phyloP scores from a whole-genome alignment of 1,284 basidiomycete species.

The Microbotryum saponariae region DNA sequence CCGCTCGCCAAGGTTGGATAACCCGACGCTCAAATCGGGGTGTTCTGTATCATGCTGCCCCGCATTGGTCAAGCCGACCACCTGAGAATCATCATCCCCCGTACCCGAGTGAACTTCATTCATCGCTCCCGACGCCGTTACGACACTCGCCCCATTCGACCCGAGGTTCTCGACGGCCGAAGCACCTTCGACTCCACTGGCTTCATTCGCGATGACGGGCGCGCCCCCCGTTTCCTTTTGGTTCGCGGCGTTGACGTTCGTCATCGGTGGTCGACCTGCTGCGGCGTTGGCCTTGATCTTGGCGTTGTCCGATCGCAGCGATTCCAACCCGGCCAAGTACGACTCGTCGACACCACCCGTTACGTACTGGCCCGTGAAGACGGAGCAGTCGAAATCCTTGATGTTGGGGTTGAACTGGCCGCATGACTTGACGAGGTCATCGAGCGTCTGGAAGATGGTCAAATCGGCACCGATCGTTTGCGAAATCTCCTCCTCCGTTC shows the following conservation, averaged over 20 bases:
- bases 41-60: background rate
- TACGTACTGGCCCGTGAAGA: slow-evolving; percentile 94
- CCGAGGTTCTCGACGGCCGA: background rate
- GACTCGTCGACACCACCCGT: slow-evolving; percentile 87
- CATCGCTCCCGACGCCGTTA: slow-evolving; percentile 15
- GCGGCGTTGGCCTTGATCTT: slow-evolving; percentile 45
- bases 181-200: background rate
- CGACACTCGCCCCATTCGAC: slow-evolving; percentile 4
- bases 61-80: slow-evolving; percentile 23
- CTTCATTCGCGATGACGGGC: background rate
- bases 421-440: slow-evolving; percentile 81
- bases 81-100: slow-evolving; percentile 14
- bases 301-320: slow-evolving; percentile 72
- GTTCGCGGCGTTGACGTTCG: slow-evolving; percentile 9
- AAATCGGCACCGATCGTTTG: slow-evolving; percentile 86
- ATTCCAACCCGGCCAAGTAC: slow-evolving; percentile 73
- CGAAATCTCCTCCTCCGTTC: slow-evolving; percentile 69
- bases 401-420: slow-evolving; percentile 76
- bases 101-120: slow-evolving; percentile 14
- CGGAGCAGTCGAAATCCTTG: slow-evolving; percentile 84
- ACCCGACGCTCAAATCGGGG: slow-evolving; percentile 4
- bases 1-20: slow-evolving; percentile 4
- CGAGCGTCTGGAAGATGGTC: slow-evolving; percentile 93
- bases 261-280: slow-evolving; percentile 1
- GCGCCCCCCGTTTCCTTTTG: too few species aligned